Conservation (phyloP, 2,329 filamentous ascomycete species). For the Pestalotiopsis sp. region DNA sequence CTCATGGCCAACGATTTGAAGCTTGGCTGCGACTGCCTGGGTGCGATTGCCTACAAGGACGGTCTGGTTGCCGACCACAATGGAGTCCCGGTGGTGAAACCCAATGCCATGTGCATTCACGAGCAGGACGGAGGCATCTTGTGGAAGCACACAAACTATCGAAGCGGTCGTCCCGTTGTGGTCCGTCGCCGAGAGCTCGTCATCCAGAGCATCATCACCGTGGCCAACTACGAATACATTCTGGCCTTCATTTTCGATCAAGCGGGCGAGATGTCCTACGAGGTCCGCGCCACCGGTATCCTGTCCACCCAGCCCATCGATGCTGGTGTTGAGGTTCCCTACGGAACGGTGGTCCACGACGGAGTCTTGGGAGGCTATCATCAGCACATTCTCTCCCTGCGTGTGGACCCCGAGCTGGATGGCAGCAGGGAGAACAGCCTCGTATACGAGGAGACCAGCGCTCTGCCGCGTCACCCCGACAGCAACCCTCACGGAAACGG, state of each 20-base stretch:
- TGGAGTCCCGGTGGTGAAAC: constrained; percentile 54
- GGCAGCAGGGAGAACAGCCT: constrained; percentile 24
- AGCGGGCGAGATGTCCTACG: constrained; percentile 61
- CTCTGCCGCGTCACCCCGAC: constrained; percentile 1
- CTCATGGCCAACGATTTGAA: constrained; percentile 67
- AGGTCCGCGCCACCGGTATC: constrained; percentile 68
- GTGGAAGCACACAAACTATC: constrained; percentile 73
- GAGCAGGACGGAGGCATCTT: constrained; percentile 71
- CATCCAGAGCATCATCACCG: constrained; percentile 68
- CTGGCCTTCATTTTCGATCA: constrained; percentile 68
- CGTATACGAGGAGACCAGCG: constrained; percentile 29
- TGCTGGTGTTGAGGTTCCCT: constrained; percentile 55
- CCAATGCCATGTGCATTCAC: constrained; percentile 69
- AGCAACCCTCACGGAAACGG: constrained; percentile 11
- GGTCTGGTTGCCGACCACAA: constrained; percentile 53
- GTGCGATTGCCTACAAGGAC: constrained; percentile 61
- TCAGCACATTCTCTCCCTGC: constrained; percentile 68
- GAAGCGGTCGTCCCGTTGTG: constrained; percentile 63
- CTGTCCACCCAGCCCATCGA: constrained; percentile 65
- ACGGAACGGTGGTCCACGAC: constrained; percentile 65
- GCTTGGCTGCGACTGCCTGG: constrained; percentile 70
- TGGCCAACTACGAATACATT: constrained; percentile 74
- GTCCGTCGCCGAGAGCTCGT: constrained; percentile 65
- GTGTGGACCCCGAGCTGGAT: constrained; percentile 65
- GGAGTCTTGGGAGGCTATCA: constrained; percentile 68